Evolutionary conservation across 2,329 filamentous ascomycete genomes (phyloP).

Genomic region (Teratosphaeria pseudoeucalypti): DNA sequence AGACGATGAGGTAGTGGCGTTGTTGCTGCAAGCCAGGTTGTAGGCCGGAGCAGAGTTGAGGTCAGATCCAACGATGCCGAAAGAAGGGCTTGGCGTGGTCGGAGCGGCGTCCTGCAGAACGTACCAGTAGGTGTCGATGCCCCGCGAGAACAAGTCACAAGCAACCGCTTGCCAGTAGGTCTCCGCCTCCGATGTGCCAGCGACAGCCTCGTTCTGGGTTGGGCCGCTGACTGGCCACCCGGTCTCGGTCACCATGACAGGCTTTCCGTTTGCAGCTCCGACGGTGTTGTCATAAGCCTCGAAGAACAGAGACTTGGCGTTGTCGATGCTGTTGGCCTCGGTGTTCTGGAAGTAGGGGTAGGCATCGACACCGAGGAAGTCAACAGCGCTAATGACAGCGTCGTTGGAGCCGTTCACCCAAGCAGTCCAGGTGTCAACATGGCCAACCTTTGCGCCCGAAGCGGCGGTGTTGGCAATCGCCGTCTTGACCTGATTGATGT

Average conservation of each 20-base stretch:
- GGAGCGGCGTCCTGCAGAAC: constrained; percentile 52
- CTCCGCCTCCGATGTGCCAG: constrained; percentile 59
- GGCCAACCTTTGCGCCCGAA: constrained; percentile 54
- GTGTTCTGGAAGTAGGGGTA: constrained; percentile 57
- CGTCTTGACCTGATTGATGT: constrained; percentile 58
- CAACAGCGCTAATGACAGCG: constrained; percentile 56
- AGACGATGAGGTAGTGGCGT: neutral
- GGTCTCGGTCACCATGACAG: constrained; percentile 79
- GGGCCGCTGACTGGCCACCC: constrained; percentile 72
- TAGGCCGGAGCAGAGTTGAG: constrained; percentile 48
- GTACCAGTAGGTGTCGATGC: constrained; percentile 59
- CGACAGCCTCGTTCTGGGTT: constrained; percentile 49
- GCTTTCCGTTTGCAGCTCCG: constrained; percentile 52
- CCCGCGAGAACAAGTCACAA: constrained; percentile 54
- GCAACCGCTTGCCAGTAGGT: constrained; percentile 72
- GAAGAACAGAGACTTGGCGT: constrained; percentile 58
- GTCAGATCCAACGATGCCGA: constrained; percentile 54
- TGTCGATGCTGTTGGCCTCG: constrained; percentile 53
- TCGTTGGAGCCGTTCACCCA: constrained; percentile 65
- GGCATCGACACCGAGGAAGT: constrained; percentile 76
- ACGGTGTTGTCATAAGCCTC: constrained; percentile 53
- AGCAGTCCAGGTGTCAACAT: constrained; percentile 75
- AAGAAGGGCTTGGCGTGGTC: constrained; percentile 54
- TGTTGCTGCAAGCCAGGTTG: constrained; percentile 47
- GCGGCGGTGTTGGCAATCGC: constrained; percentile 51